These are phyloP conservation scores for Trichoderma erinaceum DNA, from an alignment of 495 filamentous ascomycete species.

Conservation along the genomic window DNA sequence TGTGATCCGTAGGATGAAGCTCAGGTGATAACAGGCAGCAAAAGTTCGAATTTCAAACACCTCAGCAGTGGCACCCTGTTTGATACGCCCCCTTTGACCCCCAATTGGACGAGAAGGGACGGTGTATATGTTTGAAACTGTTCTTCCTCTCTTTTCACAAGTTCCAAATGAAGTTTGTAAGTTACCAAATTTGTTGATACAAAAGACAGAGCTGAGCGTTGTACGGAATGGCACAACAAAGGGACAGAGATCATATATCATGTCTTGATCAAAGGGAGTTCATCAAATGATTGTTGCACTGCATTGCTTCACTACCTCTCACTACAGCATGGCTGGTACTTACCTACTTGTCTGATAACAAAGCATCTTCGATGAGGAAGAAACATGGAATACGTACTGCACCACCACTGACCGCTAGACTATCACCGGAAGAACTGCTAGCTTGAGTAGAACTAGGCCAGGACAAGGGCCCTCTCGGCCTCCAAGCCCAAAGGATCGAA, in stretches of 20 bases:
- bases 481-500: slow-evolving; percentile 1
- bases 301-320: too few relatives aligned
- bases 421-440: slow-evolving; percentile 6
- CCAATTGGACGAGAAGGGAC: background rate
- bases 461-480: background rate
- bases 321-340: too few relatives aligned
- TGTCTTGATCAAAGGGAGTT: too few relatives aligned
- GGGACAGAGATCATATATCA: too few relatives aligned
- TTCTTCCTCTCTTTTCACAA: background rate
- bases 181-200: too few relatives aligned
- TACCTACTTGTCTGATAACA: background rate
- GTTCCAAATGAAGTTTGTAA: too few relatives aligned
- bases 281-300: too few relatives aligned
- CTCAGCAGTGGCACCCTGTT: background rate
- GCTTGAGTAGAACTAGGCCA: background rate
- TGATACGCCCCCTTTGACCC: background rate
- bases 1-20: background rate
- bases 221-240: too few relatives aligned
- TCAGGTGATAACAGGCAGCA: background rate
- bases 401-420: background rate
- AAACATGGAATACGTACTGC: background rate
- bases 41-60: background rate
- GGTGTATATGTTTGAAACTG: background rate
- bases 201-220: too few relatives aligned
- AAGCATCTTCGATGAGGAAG: background rate